Conservation (phyloP, 441 rosid genomes). For the Euphorbia corollata region DNA sequence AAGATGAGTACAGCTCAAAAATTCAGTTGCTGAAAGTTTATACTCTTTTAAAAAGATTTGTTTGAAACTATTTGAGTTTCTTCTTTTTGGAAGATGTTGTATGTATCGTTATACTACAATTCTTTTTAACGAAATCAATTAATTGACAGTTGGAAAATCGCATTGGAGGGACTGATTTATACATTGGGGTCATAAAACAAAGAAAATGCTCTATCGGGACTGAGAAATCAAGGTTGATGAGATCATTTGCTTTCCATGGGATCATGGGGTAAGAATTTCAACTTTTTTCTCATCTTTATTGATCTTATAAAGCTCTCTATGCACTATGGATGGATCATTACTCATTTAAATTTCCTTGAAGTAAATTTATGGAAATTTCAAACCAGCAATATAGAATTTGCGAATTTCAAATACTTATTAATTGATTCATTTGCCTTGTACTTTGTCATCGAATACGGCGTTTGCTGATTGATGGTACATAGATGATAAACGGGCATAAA, state of each 20-base stretch:
- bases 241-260: conserved; percentile 49
- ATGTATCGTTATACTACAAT: not conserved
- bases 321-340: not conserved
- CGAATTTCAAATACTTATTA: not conserved
- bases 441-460: not conserved
- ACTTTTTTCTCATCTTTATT: conserved; percentile 2
- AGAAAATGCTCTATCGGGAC: conserved; percentile 49
- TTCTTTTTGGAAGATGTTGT: not conserved
- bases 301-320: not conserved
- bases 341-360: not conserved
- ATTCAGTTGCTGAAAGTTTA: not conserved
- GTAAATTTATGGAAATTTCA: not conserved
- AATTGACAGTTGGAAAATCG: conserved; percentile 41
- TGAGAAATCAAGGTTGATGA: conserved; percentile 44
- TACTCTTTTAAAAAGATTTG: no score
- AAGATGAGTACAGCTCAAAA: not conserved
- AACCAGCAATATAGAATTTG: not conserved
- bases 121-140: conserved; percentile 13
- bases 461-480: not conserved
- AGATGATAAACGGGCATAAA: not conserved
- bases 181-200: conserved; percentile 53
- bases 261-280: conserved; percentile 41
- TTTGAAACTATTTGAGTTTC: not conserved
- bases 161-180: conserved; percentile 31
- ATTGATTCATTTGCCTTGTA: not conserved